Base-by-base conservation (phyloP, 106 monocot species). In the Dioscorea dumetorum region DNA sequence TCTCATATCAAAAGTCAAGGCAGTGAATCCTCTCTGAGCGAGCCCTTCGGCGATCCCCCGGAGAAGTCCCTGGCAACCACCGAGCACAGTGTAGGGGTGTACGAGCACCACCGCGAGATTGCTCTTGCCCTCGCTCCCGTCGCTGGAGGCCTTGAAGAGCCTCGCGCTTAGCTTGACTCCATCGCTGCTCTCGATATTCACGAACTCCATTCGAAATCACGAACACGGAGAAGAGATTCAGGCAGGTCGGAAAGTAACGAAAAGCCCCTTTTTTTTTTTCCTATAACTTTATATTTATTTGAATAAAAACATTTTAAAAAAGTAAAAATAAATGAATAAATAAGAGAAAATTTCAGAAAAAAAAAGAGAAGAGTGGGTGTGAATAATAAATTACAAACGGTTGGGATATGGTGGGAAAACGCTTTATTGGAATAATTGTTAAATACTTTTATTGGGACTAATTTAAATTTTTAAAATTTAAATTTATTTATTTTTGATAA, bases 1-100 rank as follows among this genome's bases (percentile, higher is more conserved):
- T 24, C 95, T 63, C 91, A 86, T 82, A 74, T 97, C 91, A 66
- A 97, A 97, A 70, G 95, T 97, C 50, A 97, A 76, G 50, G 95
- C 80, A 13, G 18, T 17, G 74, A 68, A 84, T 7, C 91, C 91
- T 12, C 61, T 73, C 66, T 80, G 81, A 14, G 91, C 83, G 12
- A 97, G 72, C 8, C 80, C 86, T 12, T 72, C 54, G 63, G 95
- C 95, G 50, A 91, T 97, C 34, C 88, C 95, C 33, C 80, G 54
- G 15, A 97, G 80, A 24, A 91, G 86, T 33, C 82, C 95, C 77
- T 97, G 95, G 72, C 72, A 91, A 17, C 95, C 95, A 3, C 95
- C 91, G 20, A 97, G 88, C 28, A 97, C 71, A 7, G 88, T 80
- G 82, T 81, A 97, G 15, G 91, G 95, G 71, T 97, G 95, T 28